Evolutionary conservation across 2,329 filamentous ascomycete genomes (phyloP), one percentile per base, ranked within the genome.

Genomic region (Verticillium isaacii): DNA sequence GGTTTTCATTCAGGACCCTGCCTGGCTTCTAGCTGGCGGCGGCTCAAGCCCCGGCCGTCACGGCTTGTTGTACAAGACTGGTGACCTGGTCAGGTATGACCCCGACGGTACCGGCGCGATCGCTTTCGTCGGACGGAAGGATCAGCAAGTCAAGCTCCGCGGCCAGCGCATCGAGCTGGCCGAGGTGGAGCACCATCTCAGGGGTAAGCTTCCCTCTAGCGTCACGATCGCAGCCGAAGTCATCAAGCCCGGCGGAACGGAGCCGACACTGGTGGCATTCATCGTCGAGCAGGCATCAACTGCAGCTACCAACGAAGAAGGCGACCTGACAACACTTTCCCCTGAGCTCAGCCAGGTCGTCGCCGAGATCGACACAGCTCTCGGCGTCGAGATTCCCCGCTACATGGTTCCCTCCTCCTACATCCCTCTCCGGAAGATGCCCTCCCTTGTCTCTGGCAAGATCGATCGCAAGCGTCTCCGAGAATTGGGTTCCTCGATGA

Each of bases 121-220:
- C 45, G 72, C 81, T 9, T 87, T 85, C 63, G 76, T 88, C 45
- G 86, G 87, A 17, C 80, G 89, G 57, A 88, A 86, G 66, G 88
- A 90, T 67, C 82, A 82, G n/a, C 87, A 88, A 70, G 83, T 89
- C 60, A 91, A 91, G 73, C 74, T 90, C 32, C 79, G 82, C 12
- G 90, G 90, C 32, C 88, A 85, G 65, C 77, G 88, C 60, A 82
- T 89, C 59, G 90, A 88, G 72, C 77, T 87, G 23, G 78, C 79
- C 1, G 81, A 84, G 65, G 81, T 84, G 7, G 82, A 83, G 65
- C 78, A 80, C 61, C 77, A 83, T 63, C 76, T 83, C 61, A 73
- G 74, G 14, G 71, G 74, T n/a, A 76, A 77, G 29, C 70, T 84
- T 36, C 79, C 80, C 0, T 61, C 70, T 0, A 74, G 74, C 2